Conservation (phyloP, 2,329 filamentous ascomycete genomes). For the Fonsecaea multimorphosa region DNA sequence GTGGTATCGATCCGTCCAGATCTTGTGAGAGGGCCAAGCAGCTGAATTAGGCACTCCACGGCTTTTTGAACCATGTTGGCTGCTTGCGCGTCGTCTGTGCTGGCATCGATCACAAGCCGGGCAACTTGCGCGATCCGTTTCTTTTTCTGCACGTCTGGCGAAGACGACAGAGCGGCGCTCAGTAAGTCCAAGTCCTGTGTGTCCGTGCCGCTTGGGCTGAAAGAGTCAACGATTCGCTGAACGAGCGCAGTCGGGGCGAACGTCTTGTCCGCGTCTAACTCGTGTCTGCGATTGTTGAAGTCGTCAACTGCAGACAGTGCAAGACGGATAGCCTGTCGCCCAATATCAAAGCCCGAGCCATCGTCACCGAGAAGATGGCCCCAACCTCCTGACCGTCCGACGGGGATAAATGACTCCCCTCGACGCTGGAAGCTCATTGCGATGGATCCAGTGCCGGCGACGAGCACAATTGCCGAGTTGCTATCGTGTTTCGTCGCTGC, state of each 20-base stretch:
- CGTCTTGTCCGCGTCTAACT: neutral
- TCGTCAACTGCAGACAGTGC: slow-evolving; percentile 45
- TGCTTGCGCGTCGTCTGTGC: slow-evolving; percentile 8
- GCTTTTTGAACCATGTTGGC: slow-evolving; percentile 10
- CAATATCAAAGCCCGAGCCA: slow-evolving; percentile 52
- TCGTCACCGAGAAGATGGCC: slow-evolving; percentile 54
- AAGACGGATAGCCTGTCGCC: slow-evolving; percentile 45
- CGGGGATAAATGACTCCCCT: slow-evolving; percentile 37
- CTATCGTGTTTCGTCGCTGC: slow-evolving; percentile 32
- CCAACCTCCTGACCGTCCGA: slow-evolving; percentile 53
- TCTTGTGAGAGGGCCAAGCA: neutral
- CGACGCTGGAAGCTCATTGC: slow-evolving; percentile 49
- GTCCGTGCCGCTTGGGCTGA: neutral
- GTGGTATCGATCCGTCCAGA: slow-evolving; percentile 1
- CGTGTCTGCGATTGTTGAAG: slow-evolving; percentile 9
- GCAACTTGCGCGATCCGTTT: slow-evolving; percentile 18
- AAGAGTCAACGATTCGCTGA: slow-evolving; percentile 1
- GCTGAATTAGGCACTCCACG: neutral
- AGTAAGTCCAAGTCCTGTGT: slow-evolving; percentile 14
- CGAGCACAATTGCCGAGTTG: slow-evolving; percentile 45
- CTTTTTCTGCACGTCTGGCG: slow-evolving; percentile 13
- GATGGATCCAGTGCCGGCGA: slow-evolving; percentile 54
- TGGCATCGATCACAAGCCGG: slow-evolving; percentile 17
- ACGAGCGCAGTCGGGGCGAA: neutral
- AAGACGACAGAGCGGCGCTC: slow-evolving; percentile 7